A percentile compares a stretch with the other conserved stretches of the same genome.
Evolutionary conservation across 2,329 filamentous ascomycete species (phyloP).

Genomic region (Orbilia oligospora): DNA sequence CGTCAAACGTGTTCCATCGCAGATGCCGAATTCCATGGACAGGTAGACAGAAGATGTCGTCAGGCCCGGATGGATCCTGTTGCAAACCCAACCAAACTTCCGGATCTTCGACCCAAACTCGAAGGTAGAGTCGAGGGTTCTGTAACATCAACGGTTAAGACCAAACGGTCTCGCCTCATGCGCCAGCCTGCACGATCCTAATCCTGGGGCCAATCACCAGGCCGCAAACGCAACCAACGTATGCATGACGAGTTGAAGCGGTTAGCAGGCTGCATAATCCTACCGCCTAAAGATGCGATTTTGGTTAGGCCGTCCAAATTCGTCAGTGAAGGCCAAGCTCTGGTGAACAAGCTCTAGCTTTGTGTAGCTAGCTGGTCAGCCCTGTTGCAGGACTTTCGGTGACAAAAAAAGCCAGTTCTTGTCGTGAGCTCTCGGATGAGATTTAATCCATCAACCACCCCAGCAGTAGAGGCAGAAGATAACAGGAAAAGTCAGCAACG

Average conservation of each 20-base stretch:
- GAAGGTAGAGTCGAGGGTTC: conserved; percentile 45
- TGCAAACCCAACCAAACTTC: conserved; percentile 20
- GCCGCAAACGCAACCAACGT: conserved; percentile 35
- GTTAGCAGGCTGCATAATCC: conserved; percentile 51
- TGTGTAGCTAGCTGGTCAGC: conserved; percentile 34
- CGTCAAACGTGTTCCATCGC: conserved; percentile 43
- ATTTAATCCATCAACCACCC: conserved; percentile 56
- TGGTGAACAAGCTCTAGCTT: conserved; percentile 29
- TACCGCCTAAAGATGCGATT: conserved; percentile 56
- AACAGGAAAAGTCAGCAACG: conserved; percentile 30
- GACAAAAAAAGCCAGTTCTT: conserved; percentile 49
- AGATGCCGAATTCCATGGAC: conserved; percentile 37
- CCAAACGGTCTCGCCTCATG: conserved; percentile 55
- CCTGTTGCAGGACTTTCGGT: conserved; percentile 36
- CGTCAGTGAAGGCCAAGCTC: conserved; percentile 23
- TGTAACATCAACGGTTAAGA: conserved; percentile 39
- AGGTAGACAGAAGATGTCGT: conserved; percentile 23
- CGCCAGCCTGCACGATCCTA: conserved; percentile 46
- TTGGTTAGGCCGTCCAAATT: conserved; percentile 51
- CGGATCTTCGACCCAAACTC: conserved; percentile 45
- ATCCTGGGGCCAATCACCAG: conserved; percentile 47
- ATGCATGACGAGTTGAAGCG: conserved; percentile 40
- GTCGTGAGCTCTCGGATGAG: conserved; percentile 38
- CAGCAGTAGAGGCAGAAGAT: conserved; percentile 23
- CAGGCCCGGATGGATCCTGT: conserved; percentile 37